Percentiles rank a stretch among this genome's conserved stretches.
Conservation (phyloP, 2,329 filamentous ascomycete genomes). For the Cladosporium sp. region DNA sequence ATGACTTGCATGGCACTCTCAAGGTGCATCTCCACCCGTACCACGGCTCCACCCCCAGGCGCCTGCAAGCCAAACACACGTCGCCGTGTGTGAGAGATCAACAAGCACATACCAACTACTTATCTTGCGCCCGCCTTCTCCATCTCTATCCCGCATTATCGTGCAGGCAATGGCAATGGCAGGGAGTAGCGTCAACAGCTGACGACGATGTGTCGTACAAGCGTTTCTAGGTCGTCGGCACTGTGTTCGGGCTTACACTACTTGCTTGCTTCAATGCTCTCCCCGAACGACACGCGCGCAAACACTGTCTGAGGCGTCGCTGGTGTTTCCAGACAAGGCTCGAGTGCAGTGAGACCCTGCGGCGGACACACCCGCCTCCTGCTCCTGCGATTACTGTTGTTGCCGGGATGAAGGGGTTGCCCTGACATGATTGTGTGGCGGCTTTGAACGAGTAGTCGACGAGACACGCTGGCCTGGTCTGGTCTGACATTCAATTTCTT, state of each 20-base stretch:
- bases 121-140: conserved; percentile 2
- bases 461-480: conserved; percentile 6
- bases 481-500: not conserved
- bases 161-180: not conserved
- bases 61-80: not conserved
- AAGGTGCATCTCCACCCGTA: not conserved
- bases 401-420: conserved; percentile 4
- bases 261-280: not conserved
- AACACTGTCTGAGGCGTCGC: conserved; percentile 8
- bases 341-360: conserved; percentile 7
- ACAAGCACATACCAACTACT: conserved; percentile 8
- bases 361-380: not conserved
- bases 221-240: conserved; percentile 3
- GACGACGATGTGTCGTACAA: conserved; percentile 14
- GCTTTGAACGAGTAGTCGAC: not conserved
- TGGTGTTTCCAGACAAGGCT: conserved; percentile 6
- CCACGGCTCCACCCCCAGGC: conserved; percentile 1
- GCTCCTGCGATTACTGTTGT: not conserved
- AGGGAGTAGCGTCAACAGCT: not conserved
- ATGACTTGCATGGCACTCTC: conserved; percentile 16
- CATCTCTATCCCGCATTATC: conserved; percentile 1
- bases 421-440: not conserved
- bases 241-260: not conserved
- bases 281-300: not conserved
- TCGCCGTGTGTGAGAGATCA: conserved; percentile 9